These are phyloP conservation scores for Penicillium paneum DNA, from an alignment of 2,329 filamentous ascomycete genomes.

Conservation along the genomic window DNA sequence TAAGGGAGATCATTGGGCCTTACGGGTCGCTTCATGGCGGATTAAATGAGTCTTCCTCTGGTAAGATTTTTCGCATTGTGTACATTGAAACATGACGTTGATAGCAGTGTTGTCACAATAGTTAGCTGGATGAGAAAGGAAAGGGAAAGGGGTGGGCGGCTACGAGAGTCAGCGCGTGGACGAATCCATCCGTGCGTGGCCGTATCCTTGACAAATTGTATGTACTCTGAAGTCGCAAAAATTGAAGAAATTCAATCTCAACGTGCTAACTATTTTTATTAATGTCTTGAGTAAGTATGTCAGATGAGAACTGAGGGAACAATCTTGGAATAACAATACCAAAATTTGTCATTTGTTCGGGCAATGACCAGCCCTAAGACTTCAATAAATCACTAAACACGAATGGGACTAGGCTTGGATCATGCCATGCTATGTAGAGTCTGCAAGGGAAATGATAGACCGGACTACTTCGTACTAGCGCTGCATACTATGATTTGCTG, in stretches of 20 bases:
- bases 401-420: background rate
- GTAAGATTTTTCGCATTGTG: slow-evolving; percentile 29
- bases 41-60: slow-evolving; percentile 28
- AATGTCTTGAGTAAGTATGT: background rate
- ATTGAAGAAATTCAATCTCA: background rate
- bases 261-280: background rate
- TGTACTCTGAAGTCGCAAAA: background rate
- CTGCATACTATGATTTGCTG: background rate
- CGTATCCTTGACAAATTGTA: background rate
- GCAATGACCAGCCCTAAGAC: background rate
- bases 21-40: slow-evolving; percentile 31
- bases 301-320: background rate
- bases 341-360: background rate
- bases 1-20: background rate
- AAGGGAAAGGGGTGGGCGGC: background rate
- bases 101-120: background rate
- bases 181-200: background rate
- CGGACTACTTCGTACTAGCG: background rate
- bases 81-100: slow-evolving; percentile 26
- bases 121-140: background rate
- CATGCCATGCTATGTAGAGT: background rate
- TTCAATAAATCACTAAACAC: background rate
- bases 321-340: background rate
- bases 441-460: background rate
- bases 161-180: background rate